Percentiles rank a stretch among this genome's conserved stretches.
phyloP scores from a whole-genome alignment of 129 eudicot genomes.

The Flaveria brownii region DNA sequence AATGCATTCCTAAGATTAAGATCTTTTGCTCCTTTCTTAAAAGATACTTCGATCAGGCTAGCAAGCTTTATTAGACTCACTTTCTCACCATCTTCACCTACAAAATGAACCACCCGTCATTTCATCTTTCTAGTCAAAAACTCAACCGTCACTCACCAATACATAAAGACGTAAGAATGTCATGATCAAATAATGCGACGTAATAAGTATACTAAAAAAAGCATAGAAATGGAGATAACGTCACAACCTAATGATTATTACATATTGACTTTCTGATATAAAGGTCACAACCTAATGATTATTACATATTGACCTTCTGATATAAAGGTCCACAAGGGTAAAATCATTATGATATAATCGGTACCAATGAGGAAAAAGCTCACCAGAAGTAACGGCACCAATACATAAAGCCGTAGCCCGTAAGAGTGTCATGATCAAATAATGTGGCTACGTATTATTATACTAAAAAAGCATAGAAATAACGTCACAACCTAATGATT shows the following conservation, averaged over 20 bases:
- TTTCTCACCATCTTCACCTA: conserved; percentile 69
- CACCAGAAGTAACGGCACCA: conserved; percentile 45
- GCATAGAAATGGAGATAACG: too few species aligned
- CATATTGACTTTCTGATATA: too few species aligned
- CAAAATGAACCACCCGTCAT: conserved; percentile 23
- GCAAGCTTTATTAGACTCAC: conserved; percentile 82
- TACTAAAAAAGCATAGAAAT: background rate
- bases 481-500: conserved; percentile 5
- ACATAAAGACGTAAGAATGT: background rate
- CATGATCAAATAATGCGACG: background rate
- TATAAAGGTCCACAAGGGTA: background rate
- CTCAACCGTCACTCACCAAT: conserved; percentile 11
- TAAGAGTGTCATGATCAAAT: too few species aligned
- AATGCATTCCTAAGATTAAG: conserved; percentile 56
- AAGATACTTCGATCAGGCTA: conserved; percentile 72
- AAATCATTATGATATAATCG: background rate
- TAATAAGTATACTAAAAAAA: too few species aligned
- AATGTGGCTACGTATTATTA: background rate
- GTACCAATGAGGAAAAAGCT: conserved; percentile 17
- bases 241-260: background rate
- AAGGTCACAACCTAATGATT: too few species aligned
- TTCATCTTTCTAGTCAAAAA: background rate
- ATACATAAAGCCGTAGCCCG: too few species aligned
- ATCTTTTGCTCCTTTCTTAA: conserved; percentile 71
- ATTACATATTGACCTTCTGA: too few species aligned